phyloP scores from a whole-genome alignment of 805 yeast species.

The Saccharomycopsis schoenii region DNA sequence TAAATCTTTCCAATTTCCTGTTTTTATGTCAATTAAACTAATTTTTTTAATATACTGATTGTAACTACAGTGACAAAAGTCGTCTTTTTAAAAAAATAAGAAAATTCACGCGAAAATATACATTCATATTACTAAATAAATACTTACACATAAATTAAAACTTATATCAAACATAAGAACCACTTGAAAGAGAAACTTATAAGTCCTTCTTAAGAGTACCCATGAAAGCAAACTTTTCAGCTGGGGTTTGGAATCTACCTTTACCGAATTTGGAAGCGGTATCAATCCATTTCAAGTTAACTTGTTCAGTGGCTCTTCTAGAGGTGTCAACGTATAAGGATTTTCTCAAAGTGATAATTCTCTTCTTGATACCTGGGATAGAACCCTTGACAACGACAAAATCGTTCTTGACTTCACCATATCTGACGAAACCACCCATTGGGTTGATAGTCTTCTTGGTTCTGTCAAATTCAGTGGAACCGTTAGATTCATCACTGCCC shows the following conservation, averaged over 20 bases:
- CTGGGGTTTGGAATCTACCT: constrained; percentile 99
- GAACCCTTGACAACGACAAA: constrained; percentile 97
- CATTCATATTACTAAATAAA: background rate
- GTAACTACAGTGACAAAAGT: too few relatives aligned
- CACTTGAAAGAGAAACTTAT: constrained; percentile 15
- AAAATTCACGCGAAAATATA: background rate
- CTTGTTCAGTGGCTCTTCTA: constrained; percentile 95
- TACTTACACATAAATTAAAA: background rate
- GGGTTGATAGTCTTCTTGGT: constrained; percentile 99
- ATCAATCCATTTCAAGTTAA: constrained; percentile 98
- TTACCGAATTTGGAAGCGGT: constrained; percentile 99
- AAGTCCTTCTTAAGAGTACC: constrained; percentile 99
- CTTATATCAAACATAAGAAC: background rate
- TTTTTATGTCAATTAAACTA: too few relatives aligned
- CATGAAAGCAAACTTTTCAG: constrained; percentile 99
- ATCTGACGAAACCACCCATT: constrained; percentile 99
- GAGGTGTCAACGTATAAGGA: constrained; percentile 95
- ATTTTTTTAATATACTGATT: background rate
- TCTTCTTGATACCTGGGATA: constrained; percentile 99
- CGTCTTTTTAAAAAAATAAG: background rate
- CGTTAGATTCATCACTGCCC: constrained; percentile 89
- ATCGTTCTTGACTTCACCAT: constrained; percentile 97
- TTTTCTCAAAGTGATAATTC: constrained; percentile 98
- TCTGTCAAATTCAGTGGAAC: constrained; percentile 97
- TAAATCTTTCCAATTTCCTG: background rate